Evolutionary conservation across 192 early-diverging fungal species (phyloP), one percentile per base, ranked within the genome.

Genomic region (Coemansia javaensis): DNA sequence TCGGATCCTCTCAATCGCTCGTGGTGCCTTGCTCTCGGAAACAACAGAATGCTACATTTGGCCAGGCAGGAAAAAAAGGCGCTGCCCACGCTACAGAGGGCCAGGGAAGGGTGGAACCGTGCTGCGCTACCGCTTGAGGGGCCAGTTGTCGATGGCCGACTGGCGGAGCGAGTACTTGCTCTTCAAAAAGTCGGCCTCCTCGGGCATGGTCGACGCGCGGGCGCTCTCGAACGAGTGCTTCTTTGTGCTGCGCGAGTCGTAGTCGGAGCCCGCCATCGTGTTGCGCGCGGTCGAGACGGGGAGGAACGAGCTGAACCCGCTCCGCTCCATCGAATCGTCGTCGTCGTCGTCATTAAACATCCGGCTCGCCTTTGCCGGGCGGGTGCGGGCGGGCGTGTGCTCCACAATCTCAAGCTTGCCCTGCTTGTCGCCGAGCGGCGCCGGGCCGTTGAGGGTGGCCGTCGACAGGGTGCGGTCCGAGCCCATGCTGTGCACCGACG

Each of bases 151-250:
- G 8, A 63, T 30, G 8, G 61, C 47, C 12, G 67, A 71, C 21
- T 63, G 40, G 8, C 60, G 37, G 40, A 56, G 35, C 20, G 53
- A 22, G 31, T 71, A 71, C 16, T 59, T 50, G 32, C 44, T 63
- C 34, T 63, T 63, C n/a, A 63, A 18, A 15, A 63, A 71, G n/a
- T 63, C 67, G 8, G 60, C 67, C 13, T 63, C 67, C 10, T 63
- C 60, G 17, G 67, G 67, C 1, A 71, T 32, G 17, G 28, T 47
- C 17, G 67, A 71, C 2, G 47, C 56, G 7, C 67, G 67, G 27
- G 53, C 28, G 24, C 67, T 53, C 21, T 71, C 60, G 28, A 56
- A 59, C 13, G 67, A 71, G 17, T 55, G 56, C 6, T 44, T 50
- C 37, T 24, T 24, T 7, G 25, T 17, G 1, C 23, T 56, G 13